These are phyloP conservation scores for Catenaria anguillulae DNA, from an alignment of 371 early-diverging fungal genomes.

Conservation along the genomic window DNA sequence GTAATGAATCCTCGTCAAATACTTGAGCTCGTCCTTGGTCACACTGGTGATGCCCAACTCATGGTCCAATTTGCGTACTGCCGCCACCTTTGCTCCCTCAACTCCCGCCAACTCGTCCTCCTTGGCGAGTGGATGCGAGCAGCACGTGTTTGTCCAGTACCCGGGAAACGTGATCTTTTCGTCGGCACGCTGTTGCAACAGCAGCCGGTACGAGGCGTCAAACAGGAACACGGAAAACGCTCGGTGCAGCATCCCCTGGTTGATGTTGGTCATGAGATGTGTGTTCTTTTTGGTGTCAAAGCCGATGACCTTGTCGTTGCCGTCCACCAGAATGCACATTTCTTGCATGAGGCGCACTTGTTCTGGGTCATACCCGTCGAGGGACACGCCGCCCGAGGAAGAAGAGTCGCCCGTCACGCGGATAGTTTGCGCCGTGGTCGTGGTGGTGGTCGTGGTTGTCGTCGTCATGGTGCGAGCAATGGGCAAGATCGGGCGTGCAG, in stretches of 20 bases:
- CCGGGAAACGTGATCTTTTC: constrained; percentile 97
- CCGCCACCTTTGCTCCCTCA: constrained; percentile 55
- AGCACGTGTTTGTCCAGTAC: constrained; percentile 94
- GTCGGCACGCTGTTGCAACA: constrained; percentile 82
- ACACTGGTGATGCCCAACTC: constrained; percentile 85
- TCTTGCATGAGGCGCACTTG: constrained; percentile 77
- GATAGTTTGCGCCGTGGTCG: no score
- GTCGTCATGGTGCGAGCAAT: no score
- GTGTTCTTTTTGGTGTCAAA: constrained; percentile 80
- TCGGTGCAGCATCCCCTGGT: constrained; percentile 78
- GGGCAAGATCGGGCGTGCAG: no score
- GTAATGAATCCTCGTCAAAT: constrained; percentile 87
- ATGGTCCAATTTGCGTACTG: constrained; percentile 84
- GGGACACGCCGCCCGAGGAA: no score
- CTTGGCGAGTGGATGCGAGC: constrained; percentile 82
- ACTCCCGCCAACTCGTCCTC: constrained; percentile 61
- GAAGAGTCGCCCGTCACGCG: no score
- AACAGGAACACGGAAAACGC: constrained; percentile 95
- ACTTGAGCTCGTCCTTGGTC: constrained; percentile 64
- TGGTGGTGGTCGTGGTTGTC: no score
- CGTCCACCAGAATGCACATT: constrained; percentile 87
- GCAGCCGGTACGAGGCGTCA: constrained; percentile 48
- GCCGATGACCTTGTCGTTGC: constrained; percentile 66
- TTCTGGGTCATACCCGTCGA: not conserved
- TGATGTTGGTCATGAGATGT: constrained; percentile 82